These are phyloP conservation scores for Tuber microsphaerosporum DNA, from an alignment of 495 filamentous ascomycete genomes.

Conservation along the genomic window DNA sequence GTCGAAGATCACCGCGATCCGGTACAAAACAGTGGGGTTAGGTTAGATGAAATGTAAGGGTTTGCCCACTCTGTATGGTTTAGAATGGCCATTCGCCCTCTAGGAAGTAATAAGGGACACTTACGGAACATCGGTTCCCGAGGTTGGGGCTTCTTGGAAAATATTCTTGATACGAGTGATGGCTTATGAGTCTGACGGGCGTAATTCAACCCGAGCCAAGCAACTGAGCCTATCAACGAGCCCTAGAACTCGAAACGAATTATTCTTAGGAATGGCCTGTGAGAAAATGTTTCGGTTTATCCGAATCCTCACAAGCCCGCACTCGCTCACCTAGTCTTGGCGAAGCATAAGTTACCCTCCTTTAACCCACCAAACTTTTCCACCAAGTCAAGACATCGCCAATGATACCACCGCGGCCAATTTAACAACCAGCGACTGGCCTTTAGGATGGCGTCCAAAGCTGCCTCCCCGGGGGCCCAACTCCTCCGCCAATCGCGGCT, in stretches of 20 bases:
- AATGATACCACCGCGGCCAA: background rate
- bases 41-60: background rate
- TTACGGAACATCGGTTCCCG: background rate
- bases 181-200: background rate
- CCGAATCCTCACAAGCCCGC: background rate
- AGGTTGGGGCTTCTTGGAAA: background rate
- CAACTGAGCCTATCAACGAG: background rate
- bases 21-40: background rate
- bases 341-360: background rate
- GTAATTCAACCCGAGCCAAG: background rate
- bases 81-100: background rate
- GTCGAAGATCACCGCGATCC: background rate
- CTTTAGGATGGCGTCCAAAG: background rate
- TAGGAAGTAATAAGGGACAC: background rate
- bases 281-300: background rate
- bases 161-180: background rate
- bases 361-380: background rate
- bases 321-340: background rate
- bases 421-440: background rate
- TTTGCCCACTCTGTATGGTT: background rate
- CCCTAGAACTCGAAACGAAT: background rate
- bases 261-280: background rate
- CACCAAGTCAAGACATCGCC: background rate
- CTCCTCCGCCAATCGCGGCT: conserved; percentile 56
- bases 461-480: conserved; percentile 52